phyloP scores from a whole-genome alignment of 176 grass and related monocot species.

The Carex parvula region DNA sequence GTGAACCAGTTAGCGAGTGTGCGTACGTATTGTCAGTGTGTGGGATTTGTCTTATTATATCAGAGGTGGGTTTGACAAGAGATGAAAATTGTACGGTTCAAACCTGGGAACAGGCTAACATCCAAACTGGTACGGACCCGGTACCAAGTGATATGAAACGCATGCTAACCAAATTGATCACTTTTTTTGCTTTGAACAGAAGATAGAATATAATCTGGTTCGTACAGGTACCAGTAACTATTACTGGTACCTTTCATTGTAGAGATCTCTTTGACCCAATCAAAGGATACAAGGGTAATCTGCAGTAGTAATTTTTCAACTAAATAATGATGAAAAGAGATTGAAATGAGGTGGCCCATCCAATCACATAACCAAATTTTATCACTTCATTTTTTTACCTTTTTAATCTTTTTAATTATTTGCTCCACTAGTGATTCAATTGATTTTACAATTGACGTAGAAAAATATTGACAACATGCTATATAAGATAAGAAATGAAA shows the following conservation, averaged over 20 bases:
- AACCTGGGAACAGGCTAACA: conserved; percentile 1
- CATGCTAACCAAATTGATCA: background rate
- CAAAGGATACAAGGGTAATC: background rate
- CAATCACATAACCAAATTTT: conserved; percentile 1
- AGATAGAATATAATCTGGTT: background rate
- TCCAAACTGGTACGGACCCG: background rate
- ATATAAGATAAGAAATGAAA: background rate
- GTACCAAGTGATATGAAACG: background rate
- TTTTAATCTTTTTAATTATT: background rate
- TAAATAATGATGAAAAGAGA: background rate
- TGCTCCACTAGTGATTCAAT: background rate
- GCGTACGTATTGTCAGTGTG: conserved; percentile 8
- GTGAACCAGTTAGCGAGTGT: background rate
- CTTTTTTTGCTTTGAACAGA: background rate
- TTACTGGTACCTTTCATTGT: background rate
- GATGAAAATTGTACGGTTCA: background rate
- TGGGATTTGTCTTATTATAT: conserved; percentile 4
- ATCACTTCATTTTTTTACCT: background rate
- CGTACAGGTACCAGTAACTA: background rate
- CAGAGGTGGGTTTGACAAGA: background rate
- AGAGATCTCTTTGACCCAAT: background rate
- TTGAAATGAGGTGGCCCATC: background rate
- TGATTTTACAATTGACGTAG: conserved; percentile 9
- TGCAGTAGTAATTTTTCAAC: background rate
- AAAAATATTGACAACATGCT: background rate